Base-by-base conservation (phyloP, 2,329 filamentous ascomycete species). In the Aspergillus amoenus region DNA sequence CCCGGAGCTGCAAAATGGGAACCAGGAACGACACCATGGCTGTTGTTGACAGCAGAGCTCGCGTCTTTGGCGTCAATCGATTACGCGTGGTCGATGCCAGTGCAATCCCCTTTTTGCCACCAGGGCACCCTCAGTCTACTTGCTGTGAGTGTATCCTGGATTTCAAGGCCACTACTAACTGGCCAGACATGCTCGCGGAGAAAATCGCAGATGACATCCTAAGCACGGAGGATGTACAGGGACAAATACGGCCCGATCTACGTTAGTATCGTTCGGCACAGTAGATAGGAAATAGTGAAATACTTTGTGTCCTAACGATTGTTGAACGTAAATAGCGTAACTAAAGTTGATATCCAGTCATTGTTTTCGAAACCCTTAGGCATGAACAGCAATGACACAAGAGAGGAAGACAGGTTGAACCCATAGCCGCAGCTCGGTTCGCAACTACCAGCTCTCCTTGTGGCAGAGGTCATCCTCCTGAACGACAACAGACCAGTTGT, bases 1-100 rank as follows among this genome's bases (percentile, higher is more conserved):
- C 64, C 4, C 66, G 67, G 8, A 74, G 73, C 0, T 76, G 71
- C 54, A 71, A 67, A 13, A 78, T 77, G 73, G 76, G 75, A 1
- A 67, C 51, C 13, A 8, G 34, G 0, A 46, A 57, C 7, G 70
- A 74, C 43, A 15, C 58, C 1, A 69, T 64, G 58, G 71, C 70
- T 4, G 73, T 76, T 2, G 58, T 77, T 8, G 72, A 76, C 53
- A 57, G 55, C 18, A 59, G 66, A 12, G 66, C 65, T 11, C 61
- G 59, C 34, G 70, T 72, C 5, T 65, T 62, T 48, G 73, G 73
- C 6, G 68, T 72, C 11, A 22, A 64, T 15, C 61, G 66, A 6
- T 55, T 75, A 50, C 58, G 73, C 3, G 72, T 75, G 5, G 70
- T 73, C 4, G 72, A 76, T 59, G 70, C 70, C 1, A 69, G 64